Conservation (phyloP, 139 green algal species). For the Tetraselmis striata region DNA sequence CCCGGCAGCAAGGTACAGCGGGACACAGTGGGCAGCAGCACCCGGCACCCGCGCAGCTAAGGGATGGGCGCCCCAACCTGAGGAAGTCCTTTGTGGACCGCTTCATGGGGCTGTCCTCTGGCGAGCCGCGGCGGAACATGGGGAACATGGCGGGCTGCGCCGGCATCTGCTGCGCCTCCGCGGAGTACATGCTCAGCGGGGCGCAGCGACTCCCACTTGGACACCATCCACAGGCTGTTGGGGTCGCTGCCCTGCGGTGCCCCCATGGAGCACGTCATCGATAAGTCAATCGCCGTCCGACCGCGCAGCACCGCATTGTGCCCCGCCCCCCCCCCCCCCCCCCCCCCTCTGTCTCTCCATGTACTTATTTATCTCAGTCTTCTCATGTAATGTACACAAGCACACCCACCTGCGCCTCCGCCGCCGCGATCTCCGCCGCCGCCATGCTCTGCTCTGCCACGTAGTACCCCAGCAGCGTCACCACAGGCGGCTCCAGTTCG, state of each 20-base stretch:
- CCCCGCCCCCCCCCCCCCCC: too few species aligned
- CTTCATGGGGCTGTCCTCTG: neutral
- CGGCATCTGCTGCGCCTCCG: neutral
- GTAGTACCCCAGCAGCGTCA: neutral
- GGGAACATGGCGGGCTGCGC: neutral
- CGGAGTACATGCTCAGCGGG: neutral
- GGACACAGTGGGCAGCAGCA: too few species aligned
- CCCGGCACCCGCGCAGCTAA: too few species aligned
- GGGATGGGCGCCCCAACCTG: too few species aligned
- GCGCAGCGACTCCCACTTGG: neutral
- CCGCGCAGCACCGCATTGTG: too few species aligned
- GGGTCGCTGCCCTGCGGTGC: neutral
- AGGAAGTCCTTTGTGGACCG: neutral
- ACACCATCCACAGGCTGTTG: neutral
- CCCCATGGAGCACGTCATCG: too few species aligned
- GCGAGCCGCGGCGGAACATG: neutral
- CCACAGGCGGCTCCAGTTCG: neutral
- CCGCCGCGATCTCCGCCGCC: neutral
- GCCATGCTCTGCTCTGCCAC: neutral
- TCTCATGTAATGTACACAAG: too few species aligned
- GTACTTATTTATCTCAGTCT: too few species aligned
- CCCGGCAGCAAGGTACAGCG: too few species aligned
- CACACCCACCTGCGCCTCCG: neutral
- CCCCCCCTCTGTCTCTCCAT: too few species aligned
- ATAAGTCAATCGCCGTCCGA: too few species aligned